Evolutionary conservation across 2,329 filamentous ascomycete genomes (phyloP), one percentile per base, ranked within the genome.

Genomic region (Phyllosticta citriasiana): DNA sequence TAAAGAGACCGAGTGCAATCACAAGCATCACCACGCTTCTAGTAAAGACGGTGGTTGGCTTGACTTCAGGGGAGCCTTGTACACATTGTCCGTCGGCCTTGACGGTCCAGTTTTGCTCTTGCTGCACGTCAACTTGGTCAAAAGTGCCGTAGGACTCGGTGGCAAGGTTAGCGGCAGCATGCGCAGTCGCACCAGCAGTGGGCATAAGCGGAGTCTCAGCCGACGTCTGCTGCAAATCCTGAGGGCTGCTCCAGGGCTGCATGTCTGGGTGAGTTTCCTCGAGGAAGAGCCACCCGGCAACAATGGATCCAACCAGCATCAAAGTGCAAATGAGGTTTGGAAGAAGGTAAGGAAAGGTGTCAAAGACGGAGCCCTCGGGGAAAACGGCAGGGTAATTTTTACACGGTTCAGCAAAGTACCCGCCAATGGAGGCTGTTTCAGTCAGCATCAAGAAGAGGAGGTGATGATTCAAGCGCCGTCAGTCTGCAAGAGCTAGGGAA

Each of bases 191-290:
- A 67, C 89, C 88, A 51, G 89, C 87, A 0, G 88, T 88, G 64
- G 86, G 84, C 35, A 95, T 81, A 60, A 94, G 80, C 26, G 89
- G 88, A 0, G 89, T 91, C 72, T 89, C 83, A 57, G 86, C 84
- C 12, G 74, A 71, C 25, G 69, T 76, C 12, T 64, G 69, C 62
- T 76, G 73, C 60, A 73, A 71, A 57, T 76, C 72, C 33, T 73
- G 69, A 22, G 70, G 67, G 2, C 69, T 72, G 60, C 72, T 76
- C 70, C 74, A 76, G 7, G 83, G 81, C 68, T 88, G 84, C 82
- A 90, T 87, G 66, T 91, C 88, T 6, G 92, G 91, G 71, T 96
- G 91, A 2, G 92, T 97, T 75, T 97, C 93, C 60, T 93, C 83
- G 4, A 97, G 82, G 47, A 93, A 82, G 53, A 95, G 77, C 70